Conservation (phyloP, 805 yeast genomes). For the Kuraishia floccosa region DNA sequence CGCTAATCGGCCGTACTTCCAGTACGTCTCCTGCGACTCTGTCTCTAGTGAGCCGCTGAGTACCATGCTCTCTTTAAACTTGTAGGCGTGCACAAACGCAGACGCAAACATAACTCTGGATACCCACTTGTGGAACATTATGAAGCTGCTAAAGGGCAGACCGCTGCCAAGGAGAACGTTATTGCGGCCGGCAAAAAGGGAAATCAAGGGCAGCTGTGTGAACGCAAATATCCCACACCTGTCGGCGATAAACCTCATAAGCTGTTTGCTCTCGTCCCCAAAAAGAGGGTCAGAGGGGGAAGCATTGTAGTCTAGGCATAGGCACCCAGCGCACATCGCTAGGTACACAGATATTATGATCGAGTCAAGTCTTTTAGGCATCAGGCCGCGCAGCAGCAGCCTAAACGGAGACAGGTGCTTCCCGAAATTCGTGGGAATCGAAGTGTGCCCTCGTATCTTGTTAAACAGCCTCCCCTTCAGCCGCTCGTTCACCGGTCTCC, state of each 20-base stretch:
- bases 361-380: conserved; percentile 17
- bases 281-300: conserved; percentile 6
- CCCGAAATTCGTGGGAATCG: conserved; percentile 11
- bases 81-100: conserved; percentile 31
- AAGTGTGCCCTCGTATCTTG: conserved; percentile 8
- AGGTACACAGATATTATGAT: conserved; percentile 7
- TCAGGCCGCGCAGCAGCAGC: conserved; percentile 8
- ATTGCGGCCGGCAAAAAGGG: conserved; percentile 53
- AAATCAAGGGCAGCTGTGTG: conserved; percentile 36
- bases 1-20: conserved; percentile 21
- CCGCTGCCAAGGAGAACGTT: conserved; percentile 53
- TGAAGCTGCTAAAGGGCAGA: conserved; percentile 43
- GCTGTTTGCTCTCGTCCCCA: conserved; percentile 9
- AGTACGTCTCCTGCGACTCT: conserved; percentile 17
- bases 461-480: conserved; percentile 5
- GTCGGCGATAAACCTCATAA: conserved; percentile 30
- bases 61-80: conserved; percentile 13
- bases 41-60: conserved; percentile 4
- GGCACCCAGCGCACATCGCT: conserved; percentile 5
- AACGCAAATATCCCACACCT: conserved; percentile 40
- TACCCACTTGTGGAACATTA: conserved; percentile 47
- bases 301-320: conserved; percentile 7
- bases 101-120: conserved; percentile 30
- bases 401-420: conserved; percentile 13
- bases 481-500: conserved; percentile 2